Evolutionary conservation across 1,284 basidiomycete genomes (phyloP), one percentile per base, ranked within the genome.

Genomic region (Acaromyces ingoldii): DNA sequence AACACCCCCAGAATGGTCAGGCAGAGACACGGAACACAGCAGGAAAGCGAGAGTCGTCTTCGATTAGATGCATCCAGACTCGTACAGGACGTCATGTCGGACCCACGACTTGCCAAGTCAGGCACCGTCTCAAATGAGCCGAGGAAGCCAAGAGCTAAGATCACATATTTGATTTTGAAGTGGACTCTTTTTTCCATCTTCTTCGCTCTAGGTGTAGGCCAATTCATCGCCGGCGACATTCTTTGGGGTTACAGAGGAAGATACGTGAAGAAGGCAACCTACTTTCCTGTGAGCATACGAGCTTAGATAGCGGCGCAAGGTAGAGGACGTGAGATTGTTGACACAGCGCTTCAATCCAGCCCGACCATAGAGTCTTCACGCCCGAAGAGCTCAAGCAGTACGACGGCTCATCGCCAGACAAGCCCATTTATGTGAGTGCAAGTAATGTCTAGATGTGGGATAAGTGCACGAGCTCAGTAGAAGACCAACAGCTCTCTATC

Each of bases 401-500:
- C 76, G 87, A 93, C 74, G 93, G 93, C 34, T 77, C 76, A 25
- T 80, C 84, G 53, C 76, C 81, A n/a, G 79, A 78, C 31, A 83
- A 80, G 67, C 89, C 91, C 17, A 78, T 93, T 46, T 96, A 91
- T 78, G 78, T 96, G 50, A 90, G 88, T 58, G 15, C 10, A 21
- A 37, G n/a, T n/a, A n/a, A n/a, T n/a, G n/a, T n/a, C n/a, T n/a
- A n/a, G 7, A 49, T 30, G 31, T 21, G n/a, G n/a, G 25, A 24
- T 15, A 49, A 29, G 1, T 24, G 11, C 24, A 22, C 7, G 38
- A 36, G 28, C 39, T 9, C 24, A 28, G 15, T 15, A 21, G 5
- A 49, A 5, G 22, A 5, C 21, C 29, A 30, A 21, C 28, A 53
- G 53, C 51, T 70, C 22, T 54, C 63, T 21, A 87, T 97, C 70